Base-by-base conservation (phyloP, 176 grass and related monocot genomes). In the Rhynchospora breviuscula region DNA sequence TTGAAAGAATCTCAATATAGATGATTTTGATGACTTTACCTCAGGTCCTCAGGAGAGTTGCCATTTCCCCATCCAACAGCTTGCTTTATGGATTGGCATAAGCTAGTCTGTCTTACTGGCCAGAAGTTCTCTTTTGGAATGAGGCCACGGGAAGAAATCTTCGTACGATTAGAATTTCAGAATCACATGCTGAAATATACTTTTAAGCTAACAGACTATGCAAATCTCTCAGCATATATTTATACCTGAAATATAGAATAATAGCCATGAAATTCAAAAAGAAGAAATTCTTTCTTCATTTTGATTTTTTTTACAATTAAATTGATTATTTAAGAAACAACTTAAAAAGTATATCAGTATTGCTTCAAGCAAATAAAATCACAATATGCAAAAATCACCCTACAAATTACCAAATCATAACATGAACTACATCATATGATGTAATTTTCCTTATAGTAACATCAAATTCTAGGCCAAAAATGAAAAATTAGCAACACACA, bases 181-280 rank as follows among this genome's bases (percentile, higher is more conserved):
- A 95, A 9, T 89, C 92, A 79, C 95, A 98, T 10, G 92, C 45
- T 15, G 93, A 29, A 59, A 93, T 98, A 82, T 98, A 98, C 8
- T 98, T 98, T 98, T 13, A 98, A 90, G 86, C 91, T 98, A 31
- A 95, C 92, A 12, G 92, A 98, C 92, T 92, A 98, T 56, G 92
- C 95, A 90, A 80, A 98, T 69, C 95, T 90, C 60, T 95, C 93
- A 19, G 93, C 89, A 79, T 98, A 98, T 77, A 98, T 83, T 98
- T 98, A 76, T 91, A 95, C n/a, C 90, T 88, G 64, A 77, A 51
- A 44, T 0, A 4, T 6, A 18, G 19, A 9, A 69, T n/a, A 73
- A 73, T 29, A 29, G 26, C 26, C 26, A 29, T 29, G 26, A 29
- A 29, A 29, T 29, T 29, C 26, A 29, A 29, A 29, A 29, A 29